These are phyloP conservation scores for Trifolium pratense DNA, from an alignment of 306 rosid genomes.

Conservation along the genomic window DNA sequence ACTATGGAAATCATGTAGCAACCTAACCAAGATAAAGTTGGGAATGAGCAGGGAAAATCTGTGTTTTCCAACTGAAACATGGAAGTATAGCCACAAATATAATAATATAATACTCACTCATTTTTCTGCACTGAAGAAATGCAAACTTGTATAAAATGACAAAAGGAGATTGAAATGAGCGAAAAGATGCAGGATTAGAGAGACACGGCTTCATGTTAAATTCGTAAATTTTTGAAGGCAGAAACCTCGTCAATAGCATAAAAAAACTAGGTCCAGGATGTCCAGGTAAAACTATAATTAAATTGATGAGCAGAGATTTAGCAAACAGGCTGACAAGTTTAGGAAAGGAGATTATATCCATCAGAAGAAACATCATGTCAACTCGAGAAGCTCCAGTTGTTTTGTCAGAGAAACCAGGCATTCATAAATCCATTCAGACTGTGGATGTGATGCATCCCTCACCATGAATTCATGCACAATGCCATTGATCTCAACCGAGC, in stretches of 20 bases:
- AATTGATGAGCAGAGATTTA: conserved; percentile 16
- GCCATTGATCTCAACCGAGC: conserved; percentile 71
- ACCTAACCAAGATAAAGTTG: conserved; percentile 10
- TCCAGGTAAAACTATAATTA: conserved; percentile 33
- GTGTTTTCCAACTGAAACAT: no score
- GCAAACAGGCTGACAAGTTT: conserved; percentile 34
- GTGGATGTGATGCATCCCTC: conserved; percentile 59
- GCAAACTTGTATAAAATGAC: no score
- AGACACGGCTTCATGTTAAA: background rate
- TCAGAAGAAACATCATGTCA: conserved; percentile 19
- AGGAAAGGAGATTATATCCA: conserved; percentile 29
- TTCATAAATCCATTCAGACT: conserved; percentile 46
- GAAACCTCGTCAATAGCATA: background rate
- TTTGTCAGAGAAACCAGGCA: conserved; percentile 62
- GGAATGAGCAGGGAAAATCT: no score
- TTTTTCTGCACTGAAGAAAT: no score
- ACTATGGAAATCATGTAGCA: conserved; percentile 16
- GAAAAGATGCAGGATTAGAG: background rate
- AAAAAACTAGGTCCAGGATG: conserved; percentile 10
- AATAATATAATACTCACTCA: no score
- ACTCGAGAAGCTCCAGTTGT: conserved; percentile 49
- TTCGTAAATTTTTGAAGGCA: background rate
- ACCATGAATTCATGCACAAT: conserved; percentile 59
- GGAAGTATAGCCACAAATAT: no score
- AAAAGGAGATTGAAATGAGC: no score